Conservation (phyloP, 1,139 yeast genomes). For the Debaryomyces nepalensis region DNA sequence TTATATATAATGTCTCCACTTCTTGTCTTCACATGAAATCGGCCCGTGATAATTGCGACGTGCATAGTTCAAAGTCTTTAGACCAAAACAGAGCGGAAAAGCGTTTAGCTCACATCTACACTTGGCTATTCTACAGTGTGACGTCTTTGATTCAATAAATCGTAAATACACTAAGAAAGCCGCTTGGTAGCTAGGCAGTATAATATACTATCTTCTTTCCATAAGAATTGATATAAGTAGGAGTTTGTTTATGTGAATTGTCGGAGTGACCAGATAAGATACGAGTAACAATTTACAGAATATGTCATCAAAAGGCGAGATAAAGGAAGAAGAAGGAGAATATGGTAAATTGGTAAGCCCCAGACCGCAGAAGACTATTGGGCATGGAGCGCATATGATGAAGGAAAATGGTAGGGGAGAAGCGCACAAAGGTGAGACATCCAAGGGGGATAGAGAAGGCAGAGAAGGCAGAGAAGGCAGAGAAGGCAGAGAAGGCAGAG, state of each 20-base stretch:
- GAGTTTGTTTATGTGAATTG: not conserved
- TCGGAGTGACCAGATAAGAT: constrained; percentile 1
- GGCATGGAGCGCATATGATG: not conserved
- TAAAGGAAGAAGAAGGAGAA: not conserved
- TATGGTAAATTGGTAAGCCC: not conserved
- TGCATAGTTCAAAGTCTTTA: too few relatives aligned
- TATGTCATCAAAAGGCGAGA: constrained; percentile 2
- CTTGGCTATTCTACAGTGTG: too few relatives aligned
- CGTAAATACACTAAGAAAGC: not conserved
- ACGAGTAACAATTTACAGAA: constrained; percentile 1
- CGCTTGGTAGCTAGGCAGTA: not conserved
- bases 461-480: constrained; percentile 1
- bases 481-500: not conserved
- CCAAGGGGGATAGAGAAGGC: not conserved
- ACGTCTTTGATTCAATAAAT: not conserved
- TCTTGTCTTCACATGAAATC: too few relatives aligned
- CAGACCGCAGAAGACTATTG: constrained; percentile 1
- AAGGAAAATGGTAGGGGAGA: not conserved
- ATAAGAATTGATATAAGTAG: not conserved
- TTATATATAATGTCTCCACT: too few relatives aligned
- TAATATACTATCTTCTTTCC: not conserved
- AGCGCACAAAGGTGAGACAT: not conserved
- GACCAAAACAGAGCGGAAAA: too few relatives aligned
- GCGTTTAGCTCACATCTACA: too few relatives aligned
- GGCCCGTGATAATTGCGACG: too few relatives aligned